Evolutionary conservation across 176 grass and related monocot genomes (phyloP).

Genomic region (Triticum turgidum): DNA sequence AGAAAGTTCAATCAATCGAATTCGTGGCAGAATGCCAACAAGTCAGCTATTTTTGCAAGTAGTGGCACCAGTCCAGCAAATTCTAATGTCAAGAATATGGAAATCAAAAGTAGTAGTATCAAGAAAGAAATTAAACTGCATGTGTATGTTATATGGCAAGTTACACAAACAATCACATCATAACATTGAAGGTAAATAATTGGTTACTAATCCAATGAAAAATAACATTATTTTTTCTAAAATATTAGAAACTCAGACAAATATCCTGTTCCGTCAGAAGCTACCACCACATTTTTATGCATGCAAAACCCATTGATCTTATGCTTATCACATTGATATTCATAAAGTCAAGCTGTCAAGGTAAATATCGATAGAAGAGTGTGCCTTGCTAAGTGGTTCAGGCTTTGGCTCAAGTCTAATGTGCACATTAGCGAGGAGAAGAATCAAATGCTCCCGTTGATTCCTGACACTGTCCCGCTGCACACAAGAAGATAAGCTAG

Average conservation of each 20-base stretch:
- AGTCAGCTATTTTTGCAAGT: conserved; percentile 11
- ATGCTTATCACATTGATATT: neutral
- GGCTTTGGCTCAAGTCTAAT: conserved; percentile 81
- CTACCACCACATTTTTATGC: neutral
- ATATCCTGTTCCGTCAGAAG: neutral
- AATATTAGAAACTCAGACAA: neutral
- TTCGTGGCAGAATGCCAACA: neutral
- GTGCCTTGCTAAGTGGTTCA: conserved; percentile 85
- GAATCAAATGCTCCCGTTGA: conserved; percentile 92
- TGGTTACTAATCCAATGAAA: neutral
- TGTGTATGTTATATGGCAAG: neutral
- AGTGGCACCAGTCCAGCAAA: neutral
- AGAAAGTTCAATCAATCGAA: conserved; percentile 7
- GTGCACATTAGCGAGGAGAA: conserved; percentile 88
- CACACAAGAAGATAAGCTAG: conserved; percentile 30
- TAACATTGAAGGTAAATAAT: neutral
- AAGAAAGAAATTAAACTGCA: conserved; percentile 11
- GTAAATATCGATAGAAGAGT: conserved; percentile 28
- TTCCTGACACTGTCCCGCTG: conserved; percentile 92
- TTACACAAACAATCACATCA: neutral
- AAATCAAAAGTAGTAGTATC: neutral
- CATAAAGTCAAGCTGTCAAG: conserved; percentile 19
- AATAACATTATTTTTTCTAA: neutral
- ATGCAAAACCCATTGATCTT: conserved; percentile 2
- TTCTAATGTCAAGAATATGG: conserved; percentile 3